phyloP scores from a whole-genome alignment of 2,329 filamentous ascomycete genomes.

The Aureobasidium leucospermi region DNA sequence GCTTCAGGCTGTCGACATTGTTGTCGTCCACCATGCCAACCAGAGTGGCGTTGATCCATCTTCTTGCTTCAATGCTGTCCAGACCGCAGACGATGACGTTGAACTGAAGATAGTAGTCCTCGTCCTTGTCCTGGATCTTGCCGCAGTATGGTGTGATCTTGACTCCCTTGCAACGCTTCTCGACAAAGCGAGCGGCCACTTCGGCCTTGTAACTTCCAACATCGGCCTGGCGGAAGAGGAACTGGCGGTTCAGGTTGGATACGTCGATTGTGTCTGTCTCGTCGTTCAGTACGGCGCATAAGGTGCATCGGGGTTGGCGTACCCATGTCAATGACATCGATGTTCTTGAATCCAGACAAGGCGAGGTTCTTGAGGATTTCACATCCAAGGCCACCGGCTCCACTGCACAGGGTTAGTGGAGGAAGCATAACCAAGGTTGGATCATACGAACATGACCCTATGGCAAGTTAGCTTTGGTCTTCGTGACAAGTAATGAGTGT shows the following conservation, averaged over 20 bases:
- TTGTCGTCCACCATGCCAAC: conserved; percentile 83
- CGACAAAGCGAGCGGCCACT: conserved; percentile 84
- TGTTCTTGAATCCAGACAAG: conserved; percentile 89
- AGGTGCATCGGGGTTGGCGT: conserved; percentile 23
- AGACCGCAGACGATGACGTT: conserved; percentile 88
- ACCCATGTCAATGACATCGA: conserved; percentile 99
- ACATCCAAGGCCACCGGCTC: conserved; percentile 88
- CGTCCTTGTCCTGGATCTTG: conserved; percentile 93
- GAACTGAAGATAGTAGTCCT: conserved; percentile 96
- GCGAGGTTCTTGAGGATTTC: conserved; percentile 96
- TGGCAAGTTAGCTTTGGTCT: conserved; percentile 12
- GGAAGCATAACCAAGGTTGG: conserved; percentile 23
- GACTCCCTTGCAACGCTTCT: conserved; percentile 81
- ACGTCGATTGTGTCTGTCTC: conserved; percentile 83
- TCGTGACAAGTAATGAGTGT: conserved; percentile 16
- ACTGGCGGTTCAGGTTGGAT: conserved; percentile 95
- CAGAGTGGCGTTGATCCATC: conserved; percentile 95
- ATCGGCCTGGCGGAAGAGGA: conserved; percentile 85
- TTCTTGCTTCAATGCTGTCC: conserved; percentile 93
- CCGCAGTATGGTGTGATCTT: conserved; percentile 90
- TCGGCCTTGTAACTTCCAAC: conserved; percentile 92
- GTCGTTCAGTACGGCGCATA: background rate
- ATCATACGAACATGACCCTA: conserved; percentile 46
- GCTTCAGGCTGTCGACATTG: conserved; percentile 79
- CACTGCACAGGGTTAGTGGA: conserved; percentile 45